These are phyloP conservation scores for Vicia sativa DNA, from an alignment of 306 rosid genomes.

Conservation along the genomic window DNA sequence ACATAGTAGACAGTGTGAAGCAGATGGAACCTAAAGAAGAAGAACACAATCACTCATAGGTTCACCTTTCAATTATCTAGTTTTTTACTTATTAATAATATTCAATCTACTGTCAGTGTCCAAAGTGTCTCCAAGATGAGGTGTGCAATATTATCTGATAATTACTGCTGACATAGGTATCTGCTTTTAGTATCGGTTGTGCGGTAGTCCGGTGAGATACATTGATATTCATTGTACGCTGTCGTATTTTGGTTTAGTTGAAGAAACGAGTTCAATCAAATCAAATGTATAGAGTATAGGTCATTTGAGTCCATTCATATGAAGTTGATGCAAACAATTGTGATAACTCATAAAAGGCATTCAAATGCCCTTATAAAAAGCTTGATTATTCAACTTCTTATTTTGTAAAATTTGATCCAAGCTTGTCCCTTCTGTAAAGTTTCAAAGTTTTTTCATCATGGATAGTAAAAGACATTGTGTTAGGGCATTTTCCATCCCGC, in stretches of 20 bases:
- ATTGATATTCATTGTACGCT: slow-evolving; percentile 49
- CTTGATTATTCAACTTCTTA: slow-evolving; percentile 30
- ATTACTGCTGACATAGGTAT: slow-evolving; percentile 38
- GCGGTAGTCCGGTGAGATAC: slow-evolving; percentile 27
- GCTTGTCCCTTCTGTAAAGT: not conserved
- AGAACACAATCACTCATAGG: slow-evolving; percentile 55
- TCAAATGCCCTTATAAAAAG: slow-evolving; percentile 27
- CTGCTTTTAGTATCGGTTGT: slow-evolving; percentile 34
- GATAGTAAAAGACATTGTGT: too few relatives aligned
- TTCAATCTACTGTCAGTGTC: slow-evolving; percentile 20
- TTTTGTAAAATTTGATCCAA: slow-evolving; percentile 30
- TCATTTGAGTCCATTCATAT: slow-evolving; percentile 42
- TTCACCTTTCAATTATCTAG: slow-evolving; percentile 24
- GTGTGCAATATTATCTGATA: slow-evolving; percentile 34
- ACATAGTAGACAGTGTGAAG: slow-evolving; percentile 84
- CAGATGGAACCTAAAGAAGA: slow-evolving; percentile 70
- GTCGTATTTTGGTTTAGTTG: slow-evolving; percentile 35
- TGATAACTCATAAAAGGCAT: slow-evolving; percentile 38
- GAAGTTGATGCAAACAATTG: slow-evolving; percentile 32
- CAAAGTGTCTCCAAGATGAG: slow-evolving; percentile 40
- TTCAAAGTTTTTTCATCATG: too few relatives aligned
- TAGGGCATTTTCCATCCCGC: too few relatives aligned
- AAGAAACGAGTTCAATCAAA: slow-evolving; percentile 43
- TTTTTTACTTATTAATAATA: not conserved
- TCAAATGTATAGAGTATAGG: slow-evolving; percentile 37